A percentile compares a stretch with the other conserved stretches of the same genome.
phyloP scores from a whole-genome alignment of 1,284 basidiomycete genomes.

The Cystobasidium pallidum region DNA sequence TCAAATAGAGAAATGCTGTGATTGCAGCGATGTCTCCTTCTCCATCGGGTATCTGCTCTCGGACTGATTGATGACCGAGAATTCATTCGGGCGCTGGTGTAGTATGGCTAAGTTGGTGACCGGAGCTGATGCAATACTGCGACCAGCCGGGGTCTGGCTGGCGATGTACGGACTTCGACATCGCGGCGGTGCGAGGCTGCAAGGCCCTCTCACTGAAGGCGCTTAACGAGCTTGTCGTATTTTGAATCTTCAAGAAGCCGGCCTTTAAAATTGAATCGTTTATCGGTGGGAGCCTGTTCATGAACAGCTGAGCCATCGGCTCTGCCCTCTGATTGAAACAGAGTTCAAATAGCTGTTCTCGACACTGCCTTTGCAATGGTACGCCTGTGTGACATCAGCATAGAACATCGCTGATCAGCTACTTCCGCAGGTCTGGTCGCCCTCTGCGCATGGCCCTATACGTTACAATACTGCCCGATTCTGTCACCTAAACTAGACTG shows the following conservation, averaged over 20 bases:
- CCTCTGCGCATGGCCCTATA: too few species aligned
- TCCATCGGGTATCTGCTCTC: too few species aligned
- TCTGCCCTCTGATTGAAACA: neutral
- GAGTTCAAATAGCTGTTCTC: slow-evolving; percentile 12
- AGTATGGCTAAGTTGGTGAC: too few species aligned
- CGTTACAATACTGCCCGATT: too few species aligned
- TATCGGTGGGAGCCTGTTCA: slow-evolving; percentile 18
- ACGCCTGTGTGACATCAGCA: neutral
- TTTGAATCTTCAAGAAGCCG: neutral
- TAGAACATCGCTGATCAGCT: too few species aligned
- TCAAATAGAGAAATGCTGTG: too few species aligned
- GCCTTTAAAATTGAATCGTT: slow-evolving; percentile 10
- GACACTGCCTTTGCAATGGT: slow-evolving; percentile 1
- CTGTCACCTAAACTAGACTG: too few species aligned
- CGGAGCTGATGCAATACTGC: slow-evolving; percentile 1
- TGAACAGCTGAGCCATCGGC: slow-evolving; percentile 10
- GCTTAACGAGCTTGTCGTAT: slow-evolving; percentile 21
- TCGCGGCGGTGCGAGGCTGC: slow-evolving; percentile 9
- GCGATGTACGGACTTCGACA: neutral
- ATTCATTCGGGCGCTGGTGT: too few species aligned
- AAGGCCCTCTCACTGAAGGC: slow-evolving; percentile 7
- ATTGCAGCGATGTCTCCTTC: too few species aligned
- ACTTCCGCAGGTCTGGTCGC: too few species aligned
- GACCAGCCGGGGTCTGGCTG: neutral
- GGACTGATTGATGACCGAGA: too few species aligned